A percentile compares a stretch with the other conserved stretches of the same genome.
Evolutionary conservation across 164 flowering plant genomes (phyloP).

Genomic region (Cinnamomum micranthum): DNA sequence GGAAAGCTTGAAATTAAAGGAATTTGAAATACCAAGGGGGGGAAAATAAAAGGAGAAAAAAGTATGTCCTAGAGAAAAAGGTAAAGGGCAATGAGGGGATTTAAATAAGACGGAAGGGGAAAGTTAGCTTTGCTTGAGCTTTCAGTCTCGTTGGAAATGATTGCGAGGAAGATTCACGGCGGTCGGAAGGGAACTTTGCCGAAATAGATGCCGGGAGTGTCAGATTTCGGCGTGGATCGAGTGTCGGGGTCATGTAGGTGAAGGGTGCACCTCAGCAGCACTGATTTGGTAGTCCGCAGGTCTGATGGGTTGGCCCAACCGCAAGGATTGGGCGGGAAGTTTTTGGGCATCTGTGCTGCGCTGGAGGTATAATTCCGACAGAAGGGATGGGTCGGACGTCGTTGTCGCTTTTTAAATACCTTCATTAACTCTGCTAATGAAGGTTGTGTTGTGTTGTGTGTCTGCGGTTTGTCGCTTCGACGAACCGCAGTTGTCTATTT

Average conservation of each 20-base stretch:
- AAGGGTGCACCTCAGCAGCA: neutral
- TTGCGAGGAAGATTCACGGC: neutral
- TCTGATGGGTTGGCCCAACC: neutral
- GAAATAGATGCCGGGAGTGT: neutral
- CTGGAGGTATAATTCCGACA: neutral
- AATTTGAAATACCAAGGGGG: constrained; percentile 11
- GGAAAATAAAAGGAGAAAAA: constrained; percentile 21
- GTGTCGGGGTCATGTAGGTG: constrained; percentile 3
- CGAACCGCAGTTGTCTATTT: no score
- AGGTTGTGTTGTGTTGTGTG: no score
- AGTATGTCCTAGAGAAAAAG: constrained; percentile 14
- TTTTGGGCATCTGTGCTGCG: neutral
- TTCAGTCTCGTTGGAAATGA: constrained; percentile 24
- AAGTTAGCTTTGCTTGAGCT: constrained; percentile 33
- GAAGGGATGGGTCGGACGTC: neutral
- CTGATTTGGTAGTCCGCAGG: neutral
- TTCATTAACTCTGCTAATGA: no score
- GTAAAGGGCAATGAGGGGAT: constrained; percentile 7
- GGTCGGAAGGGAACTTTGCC: neutral
- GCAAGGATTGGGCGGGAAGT: neutral
- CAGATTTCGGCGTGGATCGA: constrained; percentile 6
- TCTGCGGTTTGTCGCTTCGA: no score
- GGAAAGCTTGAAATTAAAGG: constrained; percentile 4
- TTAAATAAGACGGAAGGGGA: neutral
- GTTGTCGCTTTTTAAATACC: neutral